Evolutionary conservation across 2,329 filamentous ascomycete genomes (phyloP).

Genomic region (Dactylellina haptotyla): DNA sequence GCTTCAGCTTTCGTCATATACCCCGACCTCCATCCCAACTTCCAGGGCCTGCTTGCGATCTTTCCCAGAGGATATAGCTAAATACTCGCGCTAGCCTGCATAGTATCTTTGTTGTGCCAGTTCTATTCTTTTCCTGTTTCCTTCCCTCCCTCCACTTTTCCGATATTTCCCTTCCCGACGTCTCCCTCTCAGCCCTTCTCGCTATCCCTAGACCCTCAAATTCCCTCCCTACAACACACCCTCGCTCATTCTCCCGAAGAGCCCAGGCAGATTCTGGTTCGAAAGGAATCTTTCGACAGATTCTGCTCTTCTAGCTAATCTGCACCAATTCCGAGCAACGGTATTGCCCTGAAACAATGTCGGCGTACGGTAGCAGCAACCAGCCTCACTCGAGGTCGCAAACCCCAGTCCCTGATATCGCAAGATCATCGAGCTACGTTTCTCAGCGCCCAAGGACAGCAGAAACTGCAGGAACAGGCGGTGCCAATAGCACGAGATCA

Average conservation of each 20-base stretch:
- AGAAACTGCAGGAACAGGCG: slow-evolving; percentile 27
- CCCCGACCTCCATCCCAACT: slow-evolving; percentile 12
- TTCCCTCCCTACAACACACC: slow-evolving; percentile 1
- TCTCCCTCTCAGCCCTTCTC: slow-evolving; percentile 34
- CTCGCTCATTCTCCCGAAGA: not conserved
- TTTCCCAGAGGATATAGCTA: not conserved
- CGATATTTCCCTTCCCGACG: slow-evolving; percentile 21
- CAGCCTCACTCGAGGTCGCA: slow-evolving; percentile 46
- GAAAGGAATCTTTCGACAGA: slow-evolving; percentile 11
- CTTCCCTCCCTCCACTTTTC: slow-evolving; percentile 17
- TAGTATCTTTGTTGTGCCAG: slow-evolving; percentile 12
- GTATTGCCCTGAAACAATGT: not conserved
- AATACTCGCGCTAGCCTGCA: not conserved
- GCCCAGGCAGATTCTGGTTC: not conserved
- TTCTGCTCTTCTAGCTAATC: not conserved
- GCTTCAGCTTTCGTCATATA: slow-evolving; percentile 38
- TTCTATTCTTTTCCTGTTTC: slow-evolving; percentile 29
- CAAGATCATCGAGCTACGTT: slow-evolving; percentile 26
- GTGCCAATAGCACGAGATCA: slow-evolving; percentile 45
- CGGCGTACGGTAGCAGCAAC: slow-evolving; percentile 34
- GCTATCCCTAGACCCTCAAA: not conserved
- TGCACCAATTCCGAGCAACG: not conserved
- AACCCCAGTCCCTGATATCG: slow-evolving; percentile 39
- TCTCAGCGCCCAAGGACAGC: slow-evolving; percentile 41
- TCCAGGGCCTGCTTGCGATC: not conserved